These are phyloP conservation scores for Ambrosia artemisiifolia DNA, from an alignment of 129 eudicot genomes.

Conservation along the genomic window DNA sequence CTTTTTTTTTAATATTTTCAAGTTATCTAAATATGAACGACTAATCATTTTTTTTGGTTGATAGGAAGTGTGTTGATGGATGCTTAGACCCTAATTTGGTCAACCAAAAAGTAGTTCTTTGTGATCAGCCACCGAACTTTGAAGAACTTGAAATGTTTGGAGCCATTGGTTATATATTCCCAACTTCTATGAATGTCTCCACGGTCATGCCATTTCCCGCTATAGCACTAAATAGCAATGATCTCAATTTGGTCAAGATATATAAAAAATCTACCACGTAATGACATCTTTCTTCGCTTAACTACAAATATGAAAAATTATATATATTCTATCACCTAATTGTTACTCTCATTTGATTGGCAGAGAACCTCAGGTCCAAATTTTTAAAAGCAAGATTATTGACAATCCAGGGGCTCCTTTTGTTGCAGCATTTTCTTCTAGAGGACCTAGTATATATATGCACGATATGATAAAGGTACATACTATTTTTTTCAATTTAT, in stretches of 20 bases:
- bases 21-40: not conserved
- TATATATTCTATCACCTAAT: not conserved
- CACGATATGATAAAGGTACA: conserved; percentile 38
- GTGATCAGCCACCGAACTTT: not conserved
- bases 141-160: not conserved
- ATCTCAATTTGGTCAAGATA: too few species aligned
- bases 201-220: conserved; percentile 19
- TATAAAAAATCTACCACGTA: conserved; percentile 27
- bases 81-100: conserved; percentile 37
- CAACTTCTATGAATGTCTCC: not conserved
- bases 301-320: not conserved
- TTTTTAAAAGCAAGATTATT: conserved; percentile 20
- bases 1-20: not conserved
- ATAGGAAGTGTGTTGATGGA: conserved; percentile 15
- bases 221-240: not conserved
- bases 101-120: conserved; percentile 46
- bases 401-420: conserved; percentile 27
- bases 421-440: conserved; percentile 43
- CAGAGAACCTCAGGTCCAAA: conserved; percentile 20
- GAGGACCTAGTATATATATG: conserved; percentile 31
- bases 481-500: not conserved
- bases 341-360: not conserved
- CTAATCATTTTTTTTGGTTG: not conserved
- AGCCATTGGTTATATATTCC: conserved; percentile 34
- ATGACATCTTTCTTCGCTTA: not conserved